Evolutionary conservation across 306 rosid genomes (phyloP).

Genomic region (Crotalaria pallida): DNA sequence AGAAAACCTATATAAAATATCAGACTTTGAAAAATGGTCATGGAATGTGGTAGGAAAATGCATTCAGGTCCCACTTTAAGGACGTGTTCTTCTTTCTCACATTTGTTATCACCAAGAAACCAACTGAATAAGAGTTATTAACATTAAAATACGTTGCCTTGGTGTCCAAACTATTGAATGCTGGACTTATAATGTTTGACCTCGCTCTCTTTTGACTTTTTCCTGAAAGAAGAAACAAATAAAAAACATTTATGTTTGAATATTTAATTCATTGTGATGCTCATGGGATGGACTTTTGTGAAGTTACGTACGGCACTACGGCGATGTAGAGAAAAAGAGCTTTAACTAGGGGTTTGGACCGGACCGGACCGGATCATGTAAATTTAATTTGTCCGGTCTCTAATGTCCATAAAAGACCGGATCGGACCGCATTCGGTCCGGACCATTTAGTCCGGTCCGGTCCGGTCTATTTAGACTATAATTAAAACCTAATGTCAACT

Average conservation of each 20-base stretch:
- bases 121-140: constrained; percentile 6
- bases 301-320: too few species aligned
- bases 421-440: too few species aligned
- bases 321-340: too few species aligned
- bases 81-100: constrained; percentile 5
- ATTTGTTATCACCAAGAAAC: neutral
- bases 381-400: too few species aligned
- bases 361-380: too few species aligned
- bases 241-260: neutral
- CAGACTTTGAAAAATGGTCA: neutral
- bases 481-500: too few species aligned
- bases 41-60: constrained; percentile 20
- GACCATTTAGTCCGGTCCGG: too few species aligned
- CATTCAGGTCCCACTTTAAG: constrained; percentile 19
- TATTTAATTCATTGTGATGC: neutral
- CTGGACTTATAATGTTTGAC: constrained; percentile 21
- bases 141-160: constrained; percentile 20
- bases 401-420: too few species aligned
- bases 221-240: neutral
- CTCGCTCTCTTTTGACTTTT: constrained; percentile 16
- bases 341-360: too few species aligned
- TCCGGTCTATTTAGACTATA: too few species aligned
- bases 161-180: constrained; percentile 14
- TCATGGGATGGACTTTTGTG: neutral
- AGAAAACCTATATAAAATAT: neutral